A percentile compares a stretch with the other conserved stretches of the same genome.
phyloP scores from a whole-genome alignment of 352 stramenopile genomes.

The Pythium apleroticum region DNA sequence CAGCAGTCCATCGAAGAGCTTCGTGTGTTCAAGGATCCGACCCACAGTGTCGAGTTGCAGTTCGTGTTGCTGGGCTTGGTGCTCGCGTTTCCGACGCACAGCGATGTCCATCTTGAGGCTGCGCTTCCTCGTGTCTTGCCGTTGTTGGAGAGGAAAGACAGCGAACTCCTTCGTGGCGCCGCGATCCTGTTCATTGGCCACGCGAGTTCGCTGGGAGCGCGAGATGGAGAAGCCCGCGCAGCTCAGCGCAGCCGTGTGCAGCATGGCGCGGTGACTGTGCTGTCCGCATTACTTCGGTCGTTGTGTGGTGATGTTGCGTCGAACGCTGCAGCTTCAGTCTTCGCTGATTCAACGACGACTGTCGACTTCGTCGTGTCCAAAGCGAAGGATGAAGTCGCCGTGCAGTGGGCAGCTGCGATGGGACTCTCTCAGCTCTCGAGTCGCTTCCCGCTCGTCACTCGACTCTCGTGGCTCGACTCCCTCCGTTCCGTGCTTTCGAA shows the following conservation, averaged over 20 bases:
- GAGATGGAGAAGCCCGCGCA: not conserved
- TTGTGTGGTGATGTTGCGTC: not conserved
- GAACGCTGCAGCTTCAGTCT: not conserved
- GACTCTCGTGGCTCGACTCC: constrained; percentile 44
- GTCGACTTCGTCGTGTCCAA: not conserved
- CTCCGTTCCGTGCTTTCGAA: constrained; percentile 33
- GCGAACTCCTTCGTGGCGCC: not conserved
- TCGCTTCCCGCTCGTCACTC: constrained; percentile 2
- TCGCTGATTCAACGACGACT: not conserved
- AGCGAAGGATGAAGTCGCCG: not conserved
- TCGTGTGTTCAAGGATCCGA: constrained; percentile 15
- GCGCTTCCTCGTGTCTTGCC: not conserved
- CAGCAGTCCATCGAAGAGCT: constrained; percentile 18
- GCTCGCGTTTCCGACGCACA: constrained; percentile 2
- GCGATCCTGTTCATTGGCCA: constrained; percentile 18
- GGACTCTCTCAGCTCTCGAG: constrained; percentile 8
- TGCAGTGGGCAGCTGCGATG: constrained; percentile 16
- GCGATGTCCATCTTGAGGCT: not conserved
- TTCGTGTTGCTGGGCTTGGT: constrained; percentile 12
- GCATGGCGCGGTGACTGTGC: not conserved
- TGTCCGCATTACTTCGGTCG: not conserved
- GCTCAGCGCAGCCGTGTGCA: not conserved
- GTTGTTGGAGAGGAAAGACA: not conserved
- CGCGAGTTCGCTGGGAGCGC: constrained; percentile 2
- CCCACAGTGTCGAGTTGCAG: constrained; percentile 7